Percentiles rank a stretch among this genome's conserved stretches.
Conservation (phyloP, 2,329 filamentous ascomycete genomes). For the Colletotrichum liriopes region DNA sequence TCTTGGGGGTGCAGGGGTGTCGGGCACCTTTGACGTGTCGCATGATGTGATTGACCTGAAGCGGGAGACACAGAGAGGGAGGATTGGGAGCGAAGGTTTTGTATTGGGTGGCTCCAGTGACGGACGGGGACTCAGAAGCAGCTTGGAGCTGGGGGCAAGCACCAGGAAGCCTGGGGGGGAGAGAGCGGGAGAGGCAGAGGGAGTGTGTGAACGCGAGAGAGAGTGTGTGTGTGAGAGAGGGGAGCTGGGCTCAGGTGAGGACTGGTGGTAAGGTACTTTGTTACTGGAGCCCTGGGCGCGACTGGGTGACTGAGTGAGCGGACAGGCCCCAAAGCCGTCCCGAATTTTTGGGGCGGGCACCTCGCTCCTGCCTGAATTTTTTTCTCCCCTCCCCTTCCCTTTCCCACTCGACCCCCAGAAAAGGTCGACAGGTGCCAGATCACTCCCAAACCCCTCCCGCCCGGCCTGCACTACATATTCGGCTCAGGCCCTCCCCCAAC, state of each 20-base stretch:
- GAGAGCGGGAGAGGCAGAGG: not conserved
- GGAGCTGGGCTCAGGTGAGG: not conserved
- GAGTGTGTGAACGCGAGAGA: not conserved
- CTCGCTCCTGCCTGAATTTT: constrained; percentile 53
- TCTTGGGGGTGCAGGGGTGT: constrained; percentile 39
- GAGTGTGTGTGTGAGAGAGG: not conserved
- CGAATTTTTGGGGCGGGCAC: constrained; percentile 43
- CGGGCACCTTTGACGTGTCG: constrained; percentile 33
- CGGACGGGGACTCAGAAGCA: not conserved
- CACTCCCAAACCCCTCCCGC: constrained; percentile 41
- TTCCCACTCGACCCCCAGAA: constrained; percentile 42
- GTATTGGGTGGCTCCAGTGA: constrained; percentile 6
- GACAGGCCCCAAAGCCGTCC: constrained; percentile 3
- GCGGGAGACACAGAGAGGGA: not conserved
- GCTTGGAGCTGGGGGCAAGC: not conserved
- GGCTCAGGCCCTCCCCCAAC: constrained; percentile 42
- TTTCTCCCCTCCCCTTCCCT: constrained; percentile 49
- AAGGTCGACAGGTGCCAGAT: constrained; percentile 32
- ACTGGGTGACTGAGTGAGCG: not conserved
- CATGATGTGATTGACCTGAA: constrained; percentile 40
- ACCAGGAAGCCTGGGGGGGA: not conserved
- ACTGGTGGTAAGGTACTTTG: not conserved
- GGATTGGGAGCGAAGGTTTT: constrained; percentile 27
- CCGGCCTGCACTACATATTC: constrained; percentile 42
- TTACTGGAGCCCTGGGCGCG: constrained; percentile 3